A percentile compares a stretch with the other conserved stretches of the same genome.
Conservation (phyloP, 257 asterid genomes). For the Dorcoceras hygrometricum region DNA sequence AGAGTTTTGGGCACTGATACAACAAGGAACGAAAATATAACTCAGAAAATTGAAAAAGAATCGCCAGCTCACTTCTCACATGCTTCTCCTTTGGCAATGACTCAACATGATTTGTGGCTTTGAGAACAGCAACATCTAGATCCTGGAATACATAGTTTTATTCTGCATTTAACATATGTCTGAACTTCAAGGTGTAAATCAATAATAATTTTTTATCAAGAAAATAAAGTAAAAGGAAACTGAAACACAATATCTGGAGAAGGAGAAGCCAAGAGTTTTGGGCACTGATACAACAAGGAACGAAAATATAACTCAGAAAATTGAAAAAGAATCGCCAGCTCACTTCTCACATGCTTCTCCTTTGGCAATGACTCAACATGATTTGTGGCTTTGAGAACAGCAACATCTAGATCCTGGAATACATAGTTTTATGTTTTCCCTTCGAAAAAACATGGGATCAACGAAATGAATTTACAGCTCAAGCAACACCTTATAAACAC, state of each 20-base stretch:
- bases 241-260: neutral
- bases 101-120: slow-evolving; percentile 81
- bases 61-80: slow-evolving; percentile 53
- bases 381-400: slow-evolving; percentile 80
- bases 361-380: slow-evolving; percentile 70
- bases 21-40: neutral
- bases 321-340: slow-evolving; percentile 25
- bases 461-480: neutral
- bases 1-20: neutral
- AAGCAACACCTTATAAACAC: slow-evolving; percentile 59
- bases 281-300: neutral
- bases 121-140: slow-evolving; percentile 62
- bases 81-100: slow-evolving; percentile 78
- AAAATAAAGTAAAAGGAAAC: slow-evolving; percentile 4
- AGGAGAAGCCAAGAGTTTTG: neutral
- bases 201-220: slow-evolving; percentile 11
- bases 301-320: neutral
- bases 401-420: slow-evolving; percentile 59
- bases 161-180: no score
- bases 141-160: slow-evolving; percentile 40
- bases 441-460: slow-evolving; percentile 15
- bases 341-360: slow-evolving; percentile 76
- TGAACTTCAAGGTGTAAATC: no score
- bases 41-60: neutral
- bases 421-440: slow-evolving; percentile 9